These are phyloP conservation scores for Vitis hybrid DNA, from an alignment of 177 flowering plant genomes.

Conservation along the genomic window DNA sequence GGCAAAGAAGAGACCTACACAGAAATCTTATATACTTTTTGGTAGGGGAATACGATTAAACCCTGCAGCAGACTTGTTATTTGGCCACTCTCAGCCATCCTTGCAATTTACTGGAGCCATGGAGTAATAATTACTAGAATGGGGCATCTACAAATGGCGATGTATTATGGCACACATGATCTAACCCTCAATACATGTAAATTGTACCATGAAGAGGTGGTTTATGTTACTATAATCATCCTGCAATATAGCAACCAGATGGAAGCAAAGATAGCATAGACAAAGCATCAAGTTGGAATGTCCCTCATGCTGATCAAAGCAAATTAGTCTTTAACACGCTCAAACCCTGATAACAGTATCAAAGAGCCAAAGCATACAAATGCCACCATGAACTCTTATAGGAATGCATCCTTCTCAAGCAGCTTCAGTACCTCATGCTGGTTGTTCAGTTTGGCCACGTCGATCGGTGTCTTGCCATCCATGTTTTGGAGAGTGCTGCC, in stretches of 20 bases:
- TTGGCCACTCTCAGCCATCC: too few species aligned
- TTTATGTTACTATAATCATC: too few species aligned
- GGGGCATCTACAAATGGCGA: too few species aligned
- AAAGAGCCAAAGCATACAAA: neutral
- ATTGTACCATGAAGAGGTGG: too few species aligned
- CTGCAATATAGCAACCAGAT: conserved; percentile 7
- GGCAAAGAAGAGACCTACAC: too few species aligned
- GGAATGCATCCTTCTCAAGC: conserved; percentile 92
- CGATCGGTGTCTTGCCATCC: conserved; percentile 94
- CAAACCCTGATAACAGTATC: neutral
- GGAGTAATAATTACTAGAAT: too few species aligned
- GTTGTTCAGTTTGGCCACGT: conserved; percentile 91
- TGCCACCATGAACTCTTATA: conserved; percentile 21
- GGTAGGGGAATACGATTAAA: too few species aligned
- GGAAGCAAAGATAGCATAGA: neutral
- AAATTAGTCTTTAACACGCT: conserved; percentile 6
- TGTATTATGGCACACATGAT: too few species aligned
- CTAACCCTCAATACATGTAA: neutral
- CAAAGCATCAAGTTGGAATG: conserved; percentile 6
- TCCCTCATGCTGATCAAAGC: conserved; percentile 11
- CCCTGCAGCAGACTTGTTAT: too few species aligned
- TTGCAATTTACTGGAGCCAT: too few species aligned
- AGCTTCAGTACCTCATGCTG: conserved; percentile 83
- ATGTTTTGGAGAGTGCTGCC: conserved; percentile 89
- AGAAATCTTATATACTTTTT: too few species aligned